Base-by-base conservation (phyloP, 2,329 filamentous ascomycete genomes). In the Leptoxyphium fumago region DNA sequence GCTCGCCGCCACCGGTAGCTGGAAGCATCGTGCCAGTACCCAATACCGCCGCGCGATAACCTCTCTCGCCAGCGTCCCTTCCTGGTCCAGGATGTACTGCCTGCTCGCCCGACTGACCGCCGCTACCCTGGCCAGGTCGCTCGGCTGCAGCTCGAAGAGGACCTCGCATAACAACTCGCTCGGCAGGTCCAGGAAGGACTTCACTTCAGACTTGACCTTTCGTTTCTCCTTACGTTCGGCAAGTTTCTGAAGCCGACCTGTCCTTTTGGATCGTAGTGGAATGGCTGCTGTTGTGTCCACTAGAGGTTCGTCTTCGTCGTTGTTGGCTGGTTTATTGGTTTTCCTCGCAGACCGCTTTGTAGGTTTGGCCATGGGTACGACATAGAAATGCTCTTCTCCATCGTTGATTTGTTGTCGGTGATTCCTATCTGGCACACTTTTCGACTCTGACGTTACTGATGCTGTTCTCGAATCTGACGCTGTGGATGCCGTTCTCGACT, bases 111-210 rank as follows among this genome's bases (percentile, higher is more conserved):
- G 63, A 56, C 61, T 71, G 10, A 70, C 62, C 15, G 64, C 61
- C 26, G 61, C 57, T 2, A 76, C 58, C 1, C 51, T 61, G 50
- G 74, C 64, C 15, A 77, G 50, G 38, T 77, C 73, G 57, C 67
- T 70, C 0, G 75, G 73, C 0, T 50, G 60, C 8, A 75, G 59
- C 14, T 64, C 53, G n/a, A 56, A 52, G 1, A 77, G 47, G 13
- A 75, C 65, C 32, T 68, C 61, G 26, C 72, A 55, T 2, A 76
- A 46, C 2, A 78, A 58, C 54, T 78, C 75, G 13, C 68, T 66
- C 0, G 75, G 74, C 0, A 78, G 62, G 47, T 69, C 64, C 17
- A 69, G 50, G 10, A 75, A 56, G 15, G 51, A 62, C 29, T 55
- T 53, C 10, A 55, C 51, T 43, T 56, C 56, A 28, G 62, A 58